Evolutionary conservation across 495 filamentous ascomycete species (phyloP).

Genomic region (Aspergillus carlsbadensis): DNA sequence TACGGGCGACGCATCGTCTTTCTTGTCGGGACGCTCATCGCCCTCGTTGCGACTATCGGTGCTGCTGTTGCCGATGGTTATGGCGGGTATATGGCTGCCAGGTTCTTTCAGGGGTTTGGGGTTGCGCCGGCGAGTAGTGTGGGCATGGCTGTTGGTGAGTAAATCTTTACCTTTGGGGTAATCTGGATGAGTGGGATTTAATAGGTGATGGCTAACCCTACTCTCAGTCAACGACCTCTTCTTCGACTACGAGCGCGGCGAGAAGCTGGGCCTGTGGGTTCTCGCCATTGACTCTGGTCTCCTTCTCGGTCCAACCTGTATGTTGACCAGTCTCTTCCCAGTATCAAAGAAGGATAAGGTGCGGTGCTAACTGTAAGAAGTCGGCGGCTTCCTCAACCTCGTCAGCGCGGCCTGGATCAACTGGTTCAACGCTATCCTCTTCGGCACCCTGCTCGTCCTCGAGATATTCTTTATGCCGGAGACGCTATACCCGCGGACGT

Average conservation of each 20-base stretch:
- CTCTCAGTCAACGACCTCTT: constrained; percentile 47
- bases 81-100: constrained; percentile 55
- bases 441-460: constrained; percentile 48
- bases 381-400: constrained; percentile 57
- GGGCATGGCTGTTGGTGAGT: constrained; percentile 59
- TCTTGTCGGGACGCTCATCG: constrained; percentile 53
- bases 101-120: constrained; percentile 64
- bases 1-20: constrained; percentile 57
- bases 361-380: constrained; percentile 21
- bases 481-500: constrained; percentile 57
- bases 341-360: background rate
- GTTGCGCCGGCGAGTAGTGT: constrained; percentile 59
- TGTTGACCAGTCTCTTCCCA: constrained; percentile 3
- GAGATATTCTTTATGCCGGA: constrained; percentile 58
- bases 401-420: constrained; percentile 55
- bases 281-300: constrained; percentile 57
- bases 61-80: constrained; percentile 48
- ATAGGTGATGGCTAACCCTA: background rate
- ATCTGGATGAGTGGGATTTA: no score
- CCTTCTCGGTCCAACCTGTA: constrained; percentile 51
- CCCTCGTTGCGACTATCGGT: constrained; percentile 52
- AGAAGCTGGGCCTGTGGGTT: constrained; percentile 64
- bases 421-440: constrained; percentile 59
- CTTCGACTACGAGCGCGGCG: constrained; percentile 60
- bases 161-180: constrained; percentile 1